A percentile compares a stretch with the other conserved stretches of the same genome.
Conservation (phyloP, 192 early-diverging fungal genomes). For the Coemansia sp. region DNA sequence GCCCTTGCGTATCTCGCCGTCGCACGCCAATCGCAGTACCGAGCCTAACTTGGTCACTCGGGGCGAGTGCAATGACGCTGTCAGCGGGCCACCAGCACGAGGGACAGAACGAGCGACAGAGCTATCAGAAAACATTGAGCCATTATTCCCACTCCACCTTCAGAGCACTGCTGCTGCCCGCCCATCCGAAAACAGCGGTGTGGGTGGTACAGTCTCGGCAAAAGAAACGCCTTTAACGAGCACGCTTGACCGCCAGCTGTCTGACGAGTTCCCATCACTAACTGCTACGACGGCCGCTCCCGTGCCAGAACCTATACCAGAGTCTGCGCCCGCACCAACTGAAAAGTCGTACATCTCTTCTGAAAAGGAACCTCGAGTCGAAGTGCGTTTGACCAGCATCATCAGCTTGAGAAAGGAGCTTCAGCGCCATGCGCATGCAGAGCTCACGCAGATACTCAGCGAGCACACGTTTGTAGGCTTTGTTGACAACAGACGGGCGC, state of each 20-base stretch:
- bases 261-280: constrained; percentile 13
- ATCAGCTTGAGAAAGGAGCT: constrained; percentile 77
- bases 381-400: constrained; percentile 84
- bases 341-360: constrained; percentile 32
- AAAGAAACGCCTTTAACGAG: neutral
- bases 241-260: constrained; percentile 6
- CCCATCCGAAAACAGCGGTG: neutral
- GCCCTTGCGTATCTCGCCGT: constrained; percentile 25
- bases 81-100: neutral
- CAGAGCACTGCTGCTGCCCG: constrained; percentile 1
- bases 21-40: constrained; percentile 12
- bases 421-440: constrained; percentile 50
- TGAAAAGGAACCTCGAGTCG: constrained; percentile 58
- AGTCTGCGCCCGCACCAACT: neutral
- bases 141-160: neutral
- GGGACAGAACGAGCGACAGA: neutral
- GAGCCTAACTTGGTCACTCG: neutral
- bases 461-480: constrained; percentile 90
- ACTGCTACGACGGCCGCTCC: neutral
- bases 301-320: neutral
- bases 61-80: neutral
- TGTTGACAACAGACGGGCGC: constrained; percentile 77
- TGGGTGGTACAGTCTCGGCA: neutral
- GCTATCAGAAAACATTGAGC: constrained; percentile 21
- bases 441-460: constrained; percentile 76